Evolutionary conservation across 139 green algal species (phyloP), one percentile per base, ranked within the genome.

Genomic region (Dunaliella primolecta): DNA sequence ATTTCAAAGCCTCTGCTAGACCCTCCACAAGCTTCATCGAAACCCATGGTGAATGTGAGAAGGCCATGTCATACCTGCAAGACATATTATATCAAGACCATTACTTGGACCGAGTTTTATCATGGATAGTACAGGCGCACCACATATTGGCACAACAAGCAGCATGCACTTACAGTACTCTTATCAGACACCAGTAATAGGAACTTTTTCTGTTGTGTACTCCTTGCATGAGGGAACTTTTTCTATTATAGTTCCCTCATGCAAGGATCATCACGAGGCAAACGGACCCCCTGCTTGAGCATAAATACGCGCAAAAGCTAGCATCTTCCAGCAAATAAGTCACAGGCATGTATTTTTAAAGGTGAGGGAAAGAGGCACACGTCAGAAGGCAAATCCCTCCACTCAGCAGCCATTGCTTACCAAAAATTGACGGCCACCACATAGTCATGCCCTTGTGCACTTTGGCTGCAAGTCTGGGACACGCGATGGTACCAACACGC

Each of bases 341-440:
- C 46, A 15, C 46, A 64, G 46, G 15, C 46, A 25, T 7, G 7
- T 64, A 64, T 64, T 7, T 64, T 79, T 3, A 86, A 36, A 15
- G 72, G 21, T 78, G 70, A 80, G n/a, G n/a, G n/a, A n/a, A n/a
- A n/a, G n/a, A n/a, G n/a, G n/a, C n/a, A n/a, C n/a, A n/a, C n/a
- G n/a, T n/a, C n/a, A n/a, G n/a, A n/a, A n/a, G n/a, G n/a, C n/a
- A n/a, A n/a, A n/a, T n/a, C n/a, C n/a, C n/a, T n/a, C n/a, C n/a
- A n/a, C n/a, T n/a, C n/a, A n/a, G n/a, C n/a, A n/a, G n/a, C 25
- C 30, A 70, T n/a, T 31, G 21, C 88, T 57, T 80, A 94, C 94
- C 94, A 97, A 82, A 92, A 95, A 86, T 97, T 97, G 46, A 97
- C 93, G 0, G 93, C 94, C 20, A 97, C 88, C 3, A 93, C 92